Evolutionary conservation across 352 stramenopile genomes (phyloP), one percentile per base, ranked within the genome.

Genomic region (Pythium dissotocum): DNA sequence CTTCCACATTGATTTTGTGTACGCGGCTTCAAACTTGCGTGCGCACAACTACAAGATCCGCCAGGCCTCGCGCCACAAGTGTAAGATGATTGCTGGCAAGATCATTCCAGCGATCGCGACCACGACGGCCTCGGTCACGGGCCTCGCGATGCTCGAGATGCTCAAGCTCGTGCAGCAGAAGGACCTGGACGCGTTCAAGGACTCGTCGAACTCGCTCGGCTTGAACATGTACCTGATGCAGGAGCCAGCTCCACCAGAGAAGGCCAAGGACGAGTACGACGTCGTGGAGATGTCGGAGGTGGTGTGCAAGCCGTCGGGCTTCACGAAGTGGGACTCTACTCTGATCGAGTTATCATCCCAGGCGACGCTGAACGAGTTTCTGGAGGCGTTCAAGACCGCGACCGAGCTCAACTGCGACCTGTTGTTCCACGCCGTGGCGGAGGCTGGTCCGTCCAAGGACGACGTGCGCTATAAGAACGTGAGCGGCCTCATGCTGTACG

Each of bases 31-130:
- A 14, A 99, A 99, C 83, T 81, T 99, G 69, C 92, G 98, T 53
- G 95, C 87, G 40, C 85, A 83, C 55, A 95, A 95, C 74, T 95
- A 95, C 78, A 85, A 87, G 58, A 95, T 95, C 61, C 85, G 81
- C 59, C 75, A 91, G 67, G 85, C 86, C 32, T 90, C 85, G 14
- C 87, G 87, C 42, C 87, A 95, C 76, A 95, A 93, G 66, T 93
- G 97, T 74, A 99, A 99, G 82, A 98, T 98, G 73, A 99, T 99
- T 69, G 98, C 98, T 9, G 98, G 98, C 51, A 99, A 99, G 78
- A 99, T 99, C 70, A 99, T 99, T 69, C 97, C 97, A 16, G 98
- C 98, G 28, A 99, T 99, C 82, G 97, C 98, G 16, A 99, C 98
- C n/a, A 99, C 98, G 10, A 99, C 99, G 74, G 98, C 98, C 18